A percentile compares a stretch with the other conserved stretches of the same genome.
Conservation (phyloP, 192 early-diverging fungal species). For the Kickxella alabastrina region DNA sequence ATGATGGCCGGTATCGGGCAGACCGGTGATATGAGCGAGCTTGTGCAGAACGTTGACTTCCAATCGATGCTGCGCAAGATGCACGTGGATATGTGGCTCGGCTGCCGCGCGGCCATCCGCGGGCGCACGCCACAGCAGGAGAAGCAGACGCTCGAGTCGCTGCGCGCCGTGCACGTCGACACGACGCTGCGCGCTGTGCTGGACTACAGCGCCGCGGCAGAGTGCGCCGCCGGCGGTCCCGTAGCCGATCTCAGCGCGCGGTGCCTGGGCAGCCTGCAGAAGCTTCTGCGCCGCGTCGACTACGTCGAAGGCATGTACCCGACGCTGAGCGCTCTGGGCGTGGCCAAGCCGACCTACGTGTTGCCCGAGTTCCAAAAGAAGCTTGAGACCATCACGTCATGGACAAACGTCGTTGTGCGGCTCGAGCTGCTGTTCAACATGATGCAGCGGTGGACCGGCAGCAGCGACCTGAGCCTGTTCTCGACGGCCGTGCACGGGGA, state of each 20-base stretch:
- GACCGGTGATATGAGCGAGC: slow-evolving; percentile 22
- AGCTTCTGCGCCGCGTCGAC: slow-evolving; percentile 71
- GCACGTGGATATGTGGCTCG: slow-evolving; percentile 70
- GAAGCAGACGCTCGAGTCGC: slow-evolving; percentile 61
- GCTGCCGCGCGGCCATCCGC: slow-evolving; percentile 62
- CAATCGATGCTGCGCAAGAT: slow-evolving; percentile 46
- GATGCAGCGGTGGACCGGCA: slow-evolving; percentile 80
- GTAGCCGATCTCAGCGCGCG: slow-evolving; percentile 35
- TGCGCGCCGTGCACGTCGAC: slow-evolving; percentile 45
- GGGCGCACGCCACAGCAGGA: slow-evolving; percentile 63
- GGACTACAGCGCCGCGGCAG: slow-evolving; percentile 46
- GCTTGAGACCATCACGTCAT: slow-evolving; percentile 70
- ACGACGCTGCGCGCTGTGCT: slow-evolving; percentile 55
- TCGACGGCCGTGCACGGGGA: slow-evolving; percentile 11
- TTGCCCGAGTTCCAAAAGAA: slow-evolving; percentile 63
- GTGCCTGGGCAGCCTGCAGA: slow-evolving; percentile 60
- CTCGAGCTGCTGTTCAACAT: slow-evolving; percentile 70
- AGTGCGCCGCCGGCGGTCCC: too few relatives aligned
- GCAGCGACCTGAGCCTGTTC: slow-evolving; percentile 41
- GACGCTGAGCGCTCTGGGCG: slow-evolving; percentile 57
- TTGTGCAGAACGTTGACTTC: slow-evolving; percentile 31
- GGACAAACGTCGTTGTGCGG: slow-evolving; percentile 68
- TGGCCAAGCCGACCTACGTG: slow-evolving; percentile 66
- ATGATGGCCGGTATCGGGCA: slow-evolving; percentile 28
- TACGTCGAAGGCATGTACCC: slow-evolving; percentile 76